These are phyloP conservation scores for Carex littledalei DNA, from an alignment of 176 grass and related monocot species.

Conservation along the genomic window DNA sequence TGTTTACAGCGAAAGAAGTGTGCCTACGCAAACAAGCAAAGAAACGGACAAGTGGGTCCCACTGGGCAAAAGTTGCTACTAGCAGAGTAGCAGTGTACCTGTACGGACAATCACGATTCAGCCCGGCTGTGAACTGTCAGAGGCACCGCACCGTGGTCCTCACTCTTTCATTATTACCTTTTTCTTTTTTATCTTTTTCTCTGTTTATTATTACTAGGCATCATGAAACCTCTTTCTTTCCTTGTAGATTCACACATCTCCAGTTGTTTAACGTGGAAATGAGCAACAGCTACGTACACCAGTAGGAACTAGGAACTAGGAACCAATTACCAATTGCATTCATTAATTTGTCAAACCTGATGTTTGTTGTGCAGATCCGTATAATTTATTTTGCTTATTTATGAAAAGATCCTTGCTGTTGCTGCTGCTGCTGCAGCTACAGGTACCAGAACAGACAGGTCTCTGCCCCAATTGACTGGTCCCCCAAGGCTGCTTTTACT, in stretches of 20 bases:
- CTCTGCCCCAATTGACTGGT: neutral
- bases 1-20: neutral
- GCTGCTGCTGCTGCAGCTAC: neutral
- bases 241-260: neutral
- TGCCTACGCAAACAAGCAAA: neutral
- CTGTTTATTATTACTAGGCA: neutral
- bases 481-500: neutral
- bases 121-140: conserved; percentile 2
- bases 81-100: neutral
- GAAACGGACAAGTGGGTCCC: neutral
- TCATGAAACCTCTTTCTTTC: neutral
- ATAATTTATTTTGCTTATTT: conserved; percentile 5
- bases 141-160: conserved; percentile 1
- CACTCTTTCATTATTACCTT: neutral
- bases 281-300: neutral
- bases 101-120: conserved; percentile 1
- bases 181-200: neutral
- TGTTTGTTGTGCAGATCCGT: neutral
- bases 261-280: neutral
- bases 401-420: conserved; percentile 1
- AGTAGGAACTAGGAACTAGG: too few species aligned
- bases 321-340: neutral
- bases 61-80: neutral
- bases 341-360: conserved; percentile 7
- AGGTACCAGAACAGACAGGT: conserved; percentile 6